These are phyloP conservation scores for Pholiota conissans DNA, from an alignment of 768 basidiomycete genomes.

Conservation along the genomic window DNA sequence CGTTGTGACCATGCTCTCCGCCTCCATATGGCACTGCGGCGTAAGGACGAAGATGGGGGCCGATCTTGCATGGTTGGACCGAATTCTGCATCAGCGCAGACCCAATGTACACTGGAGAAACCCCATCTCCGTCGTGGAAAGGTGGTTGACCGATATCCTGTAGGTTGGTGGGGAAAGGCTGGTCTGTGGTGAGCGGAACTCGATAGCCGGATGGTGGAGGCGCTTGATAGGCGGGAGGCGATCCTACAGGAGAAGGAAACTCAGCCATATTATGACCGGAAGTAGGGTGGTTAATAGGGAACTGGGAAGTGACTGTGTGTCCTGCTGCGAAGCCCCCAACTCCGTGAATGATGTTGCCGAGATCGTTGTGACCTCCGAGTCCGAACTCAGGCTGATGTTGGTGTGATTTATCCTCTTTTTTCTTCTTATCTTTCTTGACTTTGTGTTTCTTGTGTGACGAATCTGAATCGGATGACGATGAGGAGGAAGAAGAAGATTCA, in stretches of 20 bases:
- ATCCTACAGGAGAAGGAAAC: background rate
- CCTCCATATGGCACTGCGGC: constrained; percentile 66
- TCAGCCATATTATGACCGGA: background rate
- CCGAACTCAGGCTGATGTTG: too few species aligned
- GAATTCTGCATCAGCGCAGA: constrained; percentile 67
- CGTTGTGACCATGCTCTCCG: constrained; percentile 55
- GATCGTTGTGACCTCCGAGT: background rate
- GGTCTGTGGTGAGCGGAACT: constrained; percentile 46
- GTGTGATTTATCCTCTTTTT: constrained; percentile 25
- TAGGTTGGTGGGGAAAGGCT: constrained; percentile 42
- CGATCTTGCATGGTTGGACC: constrained; percentile 86
- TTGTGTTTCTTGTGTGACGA: constrained; percentile 23
- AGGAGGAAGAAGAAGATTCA: constrained; percentile 24
- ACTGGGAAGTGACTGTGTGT: background rate
- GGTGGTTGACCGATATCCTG: constrained; percentile 48
- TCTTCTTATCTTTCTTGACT: constrained; percentile 27
- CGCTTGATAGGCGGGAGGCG: constrained; percentile 15
- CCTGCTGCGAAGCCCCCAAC: background rate
- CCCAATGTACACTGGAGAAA: constrained; percentile 66
- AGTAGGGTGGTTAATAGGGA: background rate
- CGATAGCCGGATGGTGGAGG: constrained; percentile 69
- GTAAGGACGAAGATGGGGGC: constrained; percentile 50
- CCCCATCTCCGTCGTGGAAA: constrained; percentile 56
- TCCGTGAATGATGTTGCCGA: background rate
- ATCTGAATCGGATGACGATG: constrained; percentile 24